Base-by-base conservation (phyloP, 2,329 filamentous ascomycete genomes). In the Ceratocystis ficicola region DNA sequence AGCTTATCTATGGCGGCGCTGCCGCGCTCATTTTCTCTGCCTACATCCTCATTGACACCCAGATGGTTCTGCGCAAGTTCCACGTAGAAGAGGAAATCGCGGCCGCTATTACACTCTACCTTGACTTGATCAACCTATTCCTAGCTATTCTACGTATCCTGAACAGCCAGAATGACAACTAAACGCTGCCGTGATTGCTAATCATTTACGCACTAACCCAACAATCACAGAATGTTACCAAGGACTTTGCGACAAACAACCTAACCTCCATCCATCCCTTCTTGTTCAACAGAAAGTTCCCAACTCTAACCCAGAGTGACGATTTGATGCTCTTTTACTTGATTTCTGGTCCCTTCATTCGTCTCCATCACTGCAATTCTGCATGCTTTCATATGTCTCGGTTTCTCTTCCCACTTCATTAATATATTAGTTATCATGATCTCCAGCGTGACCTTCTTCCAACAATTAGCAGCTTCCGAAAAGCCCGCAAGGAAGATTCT, bases 1-100 rank as follows among this genome's bases (percentile, higher is more conserved):
- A 99, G 77, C 84, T 97, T 65, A 81, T 90, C 68, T 97, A 96
- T 72, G 90, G 91, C 66, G 86, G 87, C 6, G 77, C 92, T 15
- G 83, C 85, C 0, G 93, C 94, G 2, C 78, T 99, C 59, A 84
- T 99, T 73, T 99, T 99, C 80, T 92, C 87, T 62, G 93, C 81
- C 6, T 99, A 99, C 77, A 95, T 99, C 69, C 81, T 99, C 60
- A 90, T 97, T 60, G 94, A 99, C 74, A 99, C 94, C 0, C 94
- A 99, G 80, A 79, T 99, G 71, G 85, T 99, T 69, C 88, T 99
- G 84, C 85, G 92, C 73, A 89, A 96, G 76, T 94, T 96, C 77
- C 93, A 97, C 73, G 90, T 96, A 64, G 94, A 99, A 78, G 93
- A 96, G 82, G 92, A 96, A 80, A 96, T 97, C 74, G 91, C 92